Evolutionary conservation across 2,329 filamentous ascomycete genomes (phyloP).

Genomic region (Ascochyta lentis): DNA sequence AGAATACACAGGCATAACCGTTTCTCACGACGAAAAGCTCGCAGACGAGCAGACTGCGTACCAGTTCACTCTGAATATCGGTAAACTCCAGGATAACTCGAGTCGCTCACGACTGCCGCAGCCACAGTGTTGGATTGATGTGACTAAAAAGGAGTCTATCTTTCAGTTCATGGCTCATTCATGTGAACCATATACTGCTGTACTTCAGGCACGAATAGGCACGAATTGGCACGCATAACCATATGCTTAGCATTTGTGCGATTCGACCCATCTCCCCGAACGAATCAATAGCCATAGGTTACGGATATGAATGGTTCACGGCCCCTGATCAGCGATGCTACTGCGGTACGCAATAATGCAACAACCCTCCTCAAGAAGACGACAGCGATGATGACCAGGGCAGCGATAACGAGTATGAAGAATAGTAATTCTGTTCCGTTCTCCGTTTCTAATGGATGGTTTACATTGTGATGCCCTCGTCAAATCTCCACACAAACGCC

Average conservation of each 20-base stretch:
- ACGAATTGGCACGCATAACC: not conserved
- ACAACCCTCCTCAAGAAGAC: not conserved
- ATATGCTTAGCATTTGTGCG: not conserved
- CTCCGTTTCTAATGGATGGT: too few species aligned
- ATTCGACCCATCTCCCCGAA: not conserved
- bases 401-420: not conserved
- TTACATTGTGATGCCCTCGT: too few species aligned
- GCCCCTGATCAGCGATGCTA: not conserved
- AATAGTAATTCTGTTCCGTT: not conserved
- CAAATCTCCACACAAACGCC: too few species aligned
- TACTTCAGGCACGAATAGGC: not conserved
- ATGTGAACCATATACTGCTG: not conserved
- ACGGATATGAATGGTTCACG: not conserved
- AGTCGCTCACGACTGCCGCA: not conserved
- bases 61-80: not conserved
- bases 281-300: not conserved
- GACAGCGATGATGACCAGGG: not conserved
- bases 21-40: not conserved
- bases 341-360: not conserved
- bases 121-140: not conserved
- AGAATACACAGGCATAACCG: not conserved
- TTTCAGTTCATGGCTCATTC: slow-evolving; percentile 7
- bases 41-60: not conserved
- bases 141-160: not conserved
- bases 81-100: not conserved